Conservation (phyloP, 345 rosid genomes). For the Euphorbia peplus region DNA sequence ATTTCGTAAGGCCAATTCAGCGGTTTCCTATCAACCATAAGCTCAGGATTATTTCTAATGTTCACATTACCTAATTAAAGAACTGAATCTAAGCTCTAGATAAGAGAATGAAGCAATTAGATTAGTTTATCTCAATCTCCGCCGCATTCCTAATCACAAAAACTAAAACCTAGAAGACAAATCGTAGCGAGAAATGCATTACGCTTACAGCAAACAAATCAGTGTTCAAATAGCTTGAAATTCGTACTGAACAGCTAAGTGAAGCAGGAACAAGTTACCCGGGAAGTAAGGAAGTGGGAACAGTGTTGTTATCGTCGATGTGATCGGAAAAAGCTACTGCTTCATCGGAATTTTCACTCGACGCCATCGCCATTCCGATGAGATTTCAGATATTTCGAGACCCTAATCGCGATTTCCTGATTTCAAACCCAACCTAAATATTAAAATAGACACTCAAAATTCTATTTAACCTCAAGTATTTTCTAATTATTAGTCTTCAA, state of each 20-base stretch:
- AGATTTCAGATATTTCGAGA: not conserved
- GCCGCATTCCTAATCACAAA: not conserved
- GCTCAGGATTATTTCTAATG: not conserved
- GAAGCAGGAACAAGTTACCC: slow-evolving; percentile 3
- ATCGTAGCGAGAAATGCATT: not conserved
- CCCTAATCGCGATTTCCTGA: no score
- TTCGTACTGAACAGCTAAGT: no score
- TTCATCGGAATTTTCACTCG: slow-evolving; percentile 3
- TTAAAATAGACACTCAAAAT: no score
- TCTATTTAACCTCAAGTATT: no score
- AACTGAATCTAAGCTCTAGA: not conserved
- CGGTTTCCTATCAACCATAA: not conserved
- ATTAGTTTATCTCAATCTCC: not conserved
- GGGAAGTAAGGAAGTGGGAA: slow-evolving; percentile 4
- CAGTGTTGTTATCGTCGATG: not conserved
- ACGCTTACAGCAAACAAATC: not conserved
- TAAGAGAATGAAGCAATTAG: not conserved
- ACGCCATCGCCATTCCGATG: slow-evolving; percentile 2
- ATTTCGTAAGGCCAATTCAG: not conserved
- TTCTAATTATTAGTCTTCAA: no score
- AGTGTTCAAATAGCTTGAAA: not conserved
- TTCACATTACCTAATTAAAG: not conserved
- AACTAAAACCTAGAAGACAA: not conserved
- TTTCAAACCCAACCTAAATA: no score
- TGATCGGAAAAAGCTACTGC: not conserved